Base-by-base conservation (phyloP, 495 filamentous ascomycete genomes). In the Aspergillus asperescens region DNA sequence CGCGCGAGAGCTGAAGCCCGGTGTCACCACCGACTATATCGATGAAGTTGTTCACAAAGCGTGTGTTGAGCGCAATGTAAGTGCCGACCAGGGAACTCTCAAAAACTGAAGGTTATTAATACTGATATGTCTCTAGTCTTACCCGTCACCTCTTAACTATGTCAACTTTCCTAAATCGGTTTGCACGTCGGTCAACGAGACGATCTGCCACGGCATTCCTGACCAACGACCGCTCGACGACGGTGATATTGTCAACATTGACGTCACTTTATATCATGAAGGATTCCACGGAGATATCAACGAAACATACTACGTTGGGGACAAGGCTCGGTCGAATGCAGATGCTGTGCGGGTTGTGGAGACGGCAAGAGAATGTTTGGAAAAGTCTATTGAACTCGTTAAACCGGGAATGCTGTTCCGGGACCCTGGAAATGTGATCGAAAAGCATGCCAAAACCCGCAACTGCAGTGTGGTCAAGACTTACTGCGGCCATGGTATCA, bases 11-110 rank as follows among this genome's bases (percentile, higher is more conserved):
- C 59, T 86, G 49, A 83, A 79, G 61, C 93, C 94, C 12, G 93
- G 93, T 12, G 81, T 97, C 22, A 97, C 94, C 1, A 99, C 93
- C 7, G 94, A 99, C 64, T 85, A 95, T 63, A 88, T 99, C 29
- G 93, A 99, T 62, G 89, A 94, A 68, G 76, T 96, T 58, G 92
- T 96, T 27, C 93, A 99, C 73, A 90, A 95, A 61, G 93, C 93
- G 43, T 96, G 90, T 64, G 70, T 97, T 52, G 93, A 96, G 72
- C 79, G 93, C 71, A 76, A 96, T 48, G 93, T 97, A 66, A 69
- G 85, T 59, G 15, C 47, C 0, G 12, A 6, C 2, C 24, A 32
- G n/a, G 13, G 18, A 20, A 3, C 12, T 6, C 32, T 7, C 9
- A 27, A 18, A 6, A 2, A 31, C 20, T 18, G 24, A 10, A 25